These are phyloP conservation scores for Zygosaccharomyces bailii DNA, from an alignment of 805 yeast genomes.

Conservation along the genomic window DNA sequence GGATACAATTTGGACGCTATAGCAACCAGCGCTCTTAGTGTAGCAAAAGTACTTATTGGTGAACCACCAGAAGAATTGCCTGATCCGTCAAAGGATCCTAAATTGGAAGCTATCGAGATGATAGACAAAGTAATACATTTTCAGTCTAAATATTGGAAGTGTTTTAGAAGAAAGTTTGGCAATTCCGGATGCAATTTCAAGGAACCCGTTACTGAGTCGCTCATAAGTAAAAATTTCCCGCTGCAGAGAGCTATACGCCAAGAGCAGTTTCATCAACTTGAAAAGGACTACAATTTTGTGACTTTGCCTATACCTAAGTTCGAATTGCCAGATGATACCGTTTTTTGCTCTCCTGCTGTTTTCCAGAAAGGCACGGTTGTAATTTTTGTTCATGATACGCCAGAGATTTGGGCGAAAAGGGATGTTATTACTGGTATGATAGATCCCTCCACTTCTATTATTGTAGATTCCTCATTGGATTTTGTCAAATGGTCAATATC, in stretches of 20 bases:
- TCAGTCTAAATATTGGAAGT: slow-evolving; percentile 86
- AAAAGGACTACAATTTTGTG: slow-evolving; percentile 55
- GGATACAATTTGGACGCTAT: slow-evolving; percentile 93
- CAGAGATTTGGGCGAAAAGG: slow-evolving; percentile 84
- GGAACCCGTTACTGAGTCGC: slow-evolving; percentile 33
- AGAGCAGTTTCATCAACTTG: slow-evolving; percentile 59
- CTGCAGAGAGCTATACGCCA: slow-evolving; percentile 73
- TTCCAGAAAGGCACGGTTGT: slow-evolving; percentile 61
- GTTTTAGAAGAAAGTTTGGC: slow-evolving; percentile 65
- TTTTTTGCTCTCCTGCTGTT: slow-evolving; percentile 63
- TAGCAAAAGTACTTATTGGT: slow-evolving; percentile 85
- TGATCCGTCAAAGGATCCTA: slow-evolving; percentile 51
- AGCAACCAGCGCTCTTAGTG: slow-evolving; percentile 85
- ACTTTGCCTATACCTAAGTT: slow-evolving; percentile 59
- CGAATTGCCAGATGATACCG: slow-evolving; percentile 32
- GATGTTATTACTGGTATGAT: slow-evolving; percentile 78
- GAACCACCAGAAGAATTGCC: slow-evolving; percentile 87
- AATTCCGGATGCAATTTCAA: slow-evolving; percentile 39
- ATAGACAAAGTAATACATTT: slow-evolving; percentile 74
- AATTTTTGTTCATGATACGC: slow-evolving; percentile 81
- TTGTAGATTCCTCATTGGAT: slow-evolving; percentile 69
- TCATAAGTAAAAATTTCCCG: slow-evolving; percentile 42
- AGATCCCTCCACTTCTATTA: slow-evolving; percentile 65
- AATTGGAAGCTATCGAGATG: slow-evolving; percentile 70
- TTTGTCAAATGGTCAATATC: slow-evolving; percentile 65